Evolutionary conservation across 208 protist species (phyloP), one percentile per base, ranked within the genome.

Genomic region (Eutreptiella sp.): DNA sequence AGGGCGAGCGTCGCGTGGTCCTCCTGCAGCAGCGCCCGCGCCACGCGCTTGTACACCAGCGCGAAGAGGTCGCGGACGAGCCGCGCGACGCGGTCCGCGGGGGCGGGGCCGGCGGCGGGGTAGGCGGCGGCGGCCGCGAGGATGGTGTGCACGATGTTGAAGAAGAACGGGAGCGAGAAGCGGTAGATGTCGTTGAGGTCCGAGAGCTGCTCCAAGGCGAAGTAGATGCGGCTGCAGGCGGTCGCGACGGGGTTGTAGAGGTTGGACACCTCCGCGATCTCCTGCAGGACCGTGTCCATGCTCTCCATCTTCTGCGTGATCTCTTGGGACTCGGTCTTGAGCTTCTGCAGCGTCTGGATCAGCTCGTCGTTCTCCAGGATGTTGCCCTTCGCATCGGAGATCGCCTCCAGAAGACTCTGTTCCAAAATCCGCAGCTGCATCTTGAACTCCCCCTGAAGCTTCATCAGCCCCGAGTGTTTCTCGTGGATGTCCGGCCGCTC

Each of bases 301-400:
- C 95, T 71, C 21, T 53, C 70, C 55, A 97, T 87, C 53, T 88
- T 89, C 16, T 70, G 36, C 11, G 93, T 77, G 34, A 99, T 87
- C 4, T 78, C 67, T 1, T 54, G 66, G 2, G 93, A 76, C 53
- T 96, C 90, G 16, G 53, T 70, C 78, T 99, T 99, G 4, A 99
- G 81, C 14, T 69, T 66, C 46, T 96, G 85, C 7, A 99, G 62
- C 14, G 87, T 87, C 23, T 83, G 59, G 16, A 99, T 93, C 0
- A 99, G 76, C 5, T 72, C 64, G 50, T 98, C 92, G 74, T 99
- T 88, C 21, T 99, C 96, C 2, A 99, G 76, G 41, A 99, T 82
- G 53, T 89, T 93, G 7, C 95, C 96, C 65, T 95, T 76, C 24
- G 88, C 81, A 60, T 91, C 71, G 23, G 77, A 85, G 39, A 98